A percentile compares a stretch with the other conserved stretches of the same genome.
phyloP scores from a whole-genome alignment of 495 filamentous ascomycete species.

The Bombardia bombarda region DNA sequence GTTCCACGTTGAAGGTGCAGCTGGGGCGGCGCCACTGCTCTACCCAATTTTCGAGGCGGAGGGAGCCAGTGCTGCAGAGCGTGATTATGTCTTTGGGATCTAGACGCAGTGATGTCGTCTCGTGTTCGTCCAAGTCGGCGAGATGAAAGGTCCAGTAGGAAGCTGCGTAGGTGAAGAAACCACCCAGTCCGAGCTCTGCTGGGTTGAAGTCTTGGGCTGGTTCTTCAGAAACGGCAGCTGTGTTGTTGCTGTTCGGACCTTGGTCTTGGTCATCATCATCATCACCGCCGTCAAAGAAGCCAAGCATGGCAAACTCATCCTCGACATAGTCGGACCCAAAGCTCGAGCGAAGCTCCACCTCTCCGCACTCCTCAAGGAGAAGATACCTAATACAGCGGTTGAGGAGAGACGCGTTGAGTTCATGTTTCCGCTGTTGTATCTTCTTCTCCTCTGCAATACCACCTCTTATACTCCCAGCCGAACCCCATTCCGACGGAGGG shows the following conservation, averaged over 20 bases:
- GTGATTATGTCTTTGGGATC: neutral
- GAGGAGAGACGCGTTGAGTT: slow-evolving; percentile 30
- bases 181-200: neutral
- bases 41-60: neutral
- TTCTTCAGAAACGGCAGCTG: neutral
- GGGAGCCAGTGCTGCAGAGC: neutral
- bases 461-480: no score
- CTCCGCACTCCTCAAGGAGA: neutral
- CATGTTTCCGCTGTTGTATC: slow-evolving; percentile 25
- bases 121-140: no score
- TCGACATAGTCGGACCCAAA: no score
- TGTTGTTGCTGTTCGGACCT: neutral
- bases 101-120: neutral
- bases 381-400: slow-evolving; percentile 46
- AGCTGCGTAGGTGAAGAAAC: neutral
- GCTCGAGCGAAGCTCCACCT: neutral
- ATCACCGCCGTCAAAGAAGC: no score
- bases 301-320: no score
- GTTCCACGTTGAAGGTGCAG: neutral
- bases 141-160: neutral
- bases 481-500: slow-evolving; percentile 14
- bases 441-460: no score
- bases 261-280: neutral
- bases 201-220: neutral
- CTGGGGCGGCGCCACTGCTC: neutral